phyloP scores from a whole-genome alignment of 1,284 basidiomycete species.

The Phellopilus nigrolimitatus region DNA sequence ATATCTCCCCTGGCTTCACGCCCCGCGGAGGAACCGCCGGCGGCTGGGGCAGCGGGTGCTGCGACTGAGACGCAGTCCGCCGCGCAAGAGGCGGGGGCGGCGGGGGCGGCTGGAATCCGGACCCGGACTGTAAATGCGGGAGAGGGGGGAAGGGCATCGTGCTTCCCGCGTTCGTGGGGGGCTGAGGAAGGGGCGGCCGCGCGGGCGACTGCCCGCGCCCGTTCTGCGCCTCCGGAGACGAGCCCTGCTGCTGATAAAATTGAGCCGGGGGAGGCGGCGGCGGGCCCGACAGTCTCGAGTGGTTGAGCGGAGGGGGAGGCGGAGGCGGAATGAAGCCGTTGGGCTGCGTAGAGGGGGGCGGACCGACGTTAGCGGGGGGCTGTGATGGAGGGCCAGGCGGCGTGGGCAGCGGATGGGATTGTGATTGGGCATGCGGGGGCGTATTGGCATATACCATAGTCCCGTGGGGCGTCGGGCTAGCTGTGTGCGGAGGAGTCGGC shows the following conservation, averaged over 20 bases:
- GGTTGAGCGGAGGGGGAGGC: conserved; percentile 16
- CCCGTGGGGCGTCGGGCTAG: conserved; percentile 5
- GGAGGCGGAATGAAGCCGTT: conserved; percentile 20
- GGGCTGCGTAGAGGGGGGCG: conserved; percentile 7
- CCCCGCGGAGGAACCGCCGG: conserved; percentile 1
- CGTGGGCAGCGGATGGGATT: conserved; percentile 14
- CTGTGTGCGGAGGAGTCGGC: conserved; percentile 10
- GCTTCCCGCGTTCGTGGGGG: conserved; percentile 2
- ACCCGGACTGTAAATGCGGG: conserved; percentile 2
- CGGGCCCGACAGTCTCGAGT: conserved; percentile 13
- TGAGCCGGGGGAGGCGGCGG: conserved; percentile 11
- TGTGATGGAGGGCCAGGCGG: conserved; percentile 18
- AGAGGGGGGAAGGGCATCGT: conserved; percentile 2
- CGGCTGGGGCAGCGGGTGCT: conserved; percentile 21
- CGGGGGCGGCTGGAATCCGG: conserved; percentile 26
- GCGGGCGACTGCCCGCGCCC: conserved; percentile 12
- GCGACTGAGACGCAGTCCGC: conserved; percentile 13
- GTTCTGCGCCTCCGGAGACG: background rate
- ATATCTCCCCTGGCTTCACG: conserved; percentile 24
- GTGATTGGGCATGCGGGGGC: conserved; percentile 10
- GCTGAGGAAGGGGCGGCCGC: conserved; percentile 16
- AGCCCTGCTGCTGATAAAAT: conserved; percentile 9
- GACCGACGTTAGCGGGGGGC: conserved; percentile 12
- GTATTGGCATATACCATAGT: conserved; percentile 1
- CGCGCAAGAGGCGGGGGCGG: conserved; percentile 24